phyloP scores from a whole-genome alignment of 805 yeast species.

The Candida nemodendra region DNA sequence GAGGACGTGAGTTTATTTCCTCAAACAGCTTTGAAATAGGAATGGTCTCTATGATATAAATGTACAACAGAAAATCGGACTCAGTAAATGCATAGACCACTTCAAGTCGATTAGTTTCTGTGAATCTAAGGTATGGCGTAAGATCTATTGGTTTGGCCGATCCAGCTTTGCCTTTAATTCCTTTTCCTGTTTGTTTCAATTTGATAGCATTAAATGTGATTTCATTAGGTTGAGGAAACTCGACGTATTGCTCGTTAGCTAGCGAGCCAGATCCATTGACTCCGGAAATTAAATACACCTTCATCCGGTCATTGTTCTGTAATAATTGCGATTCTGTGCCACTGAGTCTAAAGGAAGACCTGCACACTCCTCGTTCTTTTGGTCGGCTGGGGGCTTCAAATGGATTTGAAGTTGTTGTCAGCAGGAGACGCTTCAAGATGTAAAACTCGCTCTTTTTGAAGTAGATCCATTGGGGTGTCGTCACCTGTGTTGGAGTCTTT shows the following conservation, averaged over 20 bases:
- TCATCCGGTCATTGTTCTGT: constrained; percentile 27
- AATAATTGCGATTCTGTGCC: constrained; percentile 42
- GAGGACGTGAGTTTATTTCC: constrained; percentile 44
- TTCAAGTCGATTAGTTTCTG: constrained; percentile 41
- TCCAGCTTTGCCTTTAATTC: constrained; percentile 73
- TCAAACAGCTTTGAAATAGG: constrained; percentile 42
- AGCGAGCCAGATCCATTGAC: constrained; percentile 28
- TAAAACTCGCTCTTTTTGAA: constrained; percentile 60
- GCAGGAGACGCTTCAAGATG: constrained; percentile 44
- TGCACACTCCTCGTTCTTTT: constrained; percentile 46
- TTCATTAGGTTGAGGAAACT: constrained; percentile 73
- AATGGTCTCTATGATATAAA: constrained; percentile 56
- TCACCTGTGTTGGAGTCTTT: neutral
- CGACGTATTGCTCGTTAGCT: constrained; percentile 35
- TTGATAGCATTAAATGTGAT: constrained; percentile 54
- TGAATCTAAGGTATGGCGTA: constrained; percentile 44
- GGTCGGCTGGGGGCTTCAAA: constrained; percentile 40
- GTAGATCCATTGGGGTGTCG: constrained; percentile 40
- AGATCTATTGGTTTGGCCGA: constrained; percentile 82
- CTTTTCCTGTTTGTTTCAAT: constrained; percentile 59
- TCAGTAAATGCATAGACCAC: constrained; percentile 59
- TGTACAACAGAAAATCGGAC: constrained; percentile 47
- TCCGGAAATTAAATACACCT: constrained; percentile 57
- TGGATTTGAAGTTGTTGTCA: constrained; percentile 40
- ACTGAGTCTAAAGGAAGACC: constrained; percentile 41